phyloP scores from a whole-genome alignment of 2,329 filamentous ascomycete species.

The Rhinocladiella mackenziei region DNA sequence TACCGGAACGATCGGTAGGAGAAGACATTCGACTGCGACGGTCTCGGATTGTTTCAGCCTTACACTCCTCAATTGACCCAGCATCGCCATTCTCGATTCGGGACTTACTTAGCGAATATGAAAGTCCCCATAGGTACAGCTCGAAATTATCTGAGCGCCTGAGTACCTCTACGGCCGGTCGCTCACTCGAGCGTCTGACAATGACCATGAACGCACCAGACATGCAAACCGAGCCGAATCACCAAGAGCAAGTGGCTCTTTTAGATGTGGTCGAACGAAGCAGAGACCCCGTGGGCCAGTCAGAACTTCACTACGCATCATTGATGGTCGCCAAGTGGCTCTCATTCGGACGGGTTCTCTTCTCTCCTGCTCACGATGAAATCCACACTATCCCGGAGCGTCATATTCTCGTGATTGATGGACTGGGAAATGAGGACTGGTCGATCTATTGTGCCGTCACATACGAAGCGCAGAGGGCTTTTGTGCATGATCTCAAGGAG shows the following conservation, averaged over 20 bases:
- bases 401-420: constrained; percentile 48
- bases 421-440: constrained; percentile 51
- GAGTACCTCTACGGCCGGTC: constrained; percentile 25
- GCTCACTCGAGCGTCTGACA: constrained; percentile 24
- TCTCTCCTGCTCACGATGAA: constrained; percentile 48
- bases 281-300: constrained; percentile 41
- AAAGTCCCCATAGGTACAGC: constrained; percentile 33
- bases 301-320: constrained; percentile 48
- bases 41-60: constrained; percentile 49
- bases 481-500: constrained; percentile 43
- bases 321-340: constrained; percentile 50
- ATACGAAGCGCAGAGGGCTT: constrained; percentile 40
- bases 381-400: constrained; percentile 40
- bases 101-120: constrained; percentile 52
- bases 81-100: constrained; percentile 53
- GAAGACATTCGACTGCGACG: constrained; percentile 41
- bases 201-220: constrained; percentile 35
- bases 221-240: constrained; percentile 31
- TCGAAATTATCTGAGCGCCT: constrained; percentile 27
- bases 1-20: constrained; percentile 10
- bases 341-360: constrained; percentile 49
- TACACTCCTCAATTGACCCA: constrained; percentile 48
- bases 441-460: constrained; percentile 50
- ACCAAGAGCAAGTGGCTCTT: constrained; percentile 26
- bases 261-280: constrained; percentile 43